Conservation (phyloP, 148 eudicot genomes). For the Diospyros kaki region DNA sequence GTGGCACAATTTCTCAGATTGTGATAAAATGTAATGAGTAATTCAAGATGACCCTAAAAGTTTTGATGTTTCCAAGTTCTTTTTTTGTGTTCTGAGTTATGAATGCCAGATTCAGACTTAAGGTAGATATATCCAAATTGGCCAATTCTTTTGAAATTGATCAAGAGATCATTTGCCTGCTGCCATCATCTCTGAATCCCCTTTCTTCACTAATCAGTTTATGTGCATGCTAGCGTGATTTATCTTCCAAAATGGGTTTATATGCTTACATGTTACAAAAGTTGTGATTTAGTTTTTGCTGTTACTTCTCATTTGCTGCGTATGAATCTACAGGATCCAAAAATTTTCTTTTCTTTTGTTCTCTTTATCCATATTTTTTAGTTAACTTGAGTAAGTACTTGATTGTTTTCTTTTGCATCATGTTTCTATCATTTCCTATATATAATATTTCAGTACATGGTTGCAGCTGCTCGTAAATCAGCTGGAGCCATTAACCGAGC, state of each 20-base stretch:
- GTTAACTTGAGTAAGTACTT: not conserved
- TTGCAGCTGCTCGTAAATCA: slow-evolving; percentile 33
- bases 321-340: not conserved
- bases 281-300: not conserved
- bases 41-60: too few relatives aligned
- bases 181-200: not conserved
- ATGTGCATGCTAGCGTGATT: not conserved
- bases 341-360: not conserved
- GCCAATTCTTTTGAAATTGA: not conserved
- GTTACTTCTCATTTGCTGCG: not conserved
- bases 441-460: not conserved
- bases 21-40: not conserved
- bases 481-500: slow-evolving; percentile 44
- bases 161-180: not conserved
- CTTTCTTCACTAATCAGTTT: not conserved
- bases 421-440: not conserved
- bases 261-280: not conserved
- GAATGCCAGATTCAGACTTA: not conserved
- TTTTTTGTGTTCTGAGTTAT: not conserved
- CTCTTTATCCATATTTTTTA: too few relatives aligned
- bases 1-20: not conserved
- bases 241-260: not conserved
- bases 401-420: not conserved
- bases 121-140: not conserved
- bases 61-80: too few relatives aligned